phyloP scores from a whole-genome alignment of 768 basidiomycete genomes.

The Saitozyma sp. region DNA sequence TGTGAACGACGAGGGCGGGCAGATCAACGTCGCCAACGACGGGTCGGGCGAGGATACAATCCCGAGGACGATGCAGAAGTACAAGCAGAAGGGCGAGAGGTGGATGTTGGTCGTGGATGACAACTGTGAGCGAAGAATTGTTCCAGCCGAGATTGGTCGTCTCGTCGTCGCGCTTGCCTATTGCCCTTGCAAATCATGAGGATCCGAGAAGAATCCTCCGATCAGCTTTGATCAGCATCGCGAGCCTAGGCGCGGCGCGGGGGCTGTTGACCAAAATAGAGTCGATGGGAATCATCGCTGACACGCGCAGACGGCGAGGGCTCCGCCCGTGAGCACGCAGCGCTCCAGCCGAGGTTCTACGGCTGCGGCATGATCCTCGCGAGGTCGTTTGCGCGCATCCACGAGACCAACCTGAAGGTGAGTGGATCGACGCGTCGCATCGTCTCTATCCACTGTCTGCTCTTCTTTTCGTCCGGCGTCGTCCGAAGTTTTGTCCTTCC shows the following conservation, averaged over 20 bases:
- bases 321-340: conserved; percentile 95
- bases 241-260: too few relatives aligned
- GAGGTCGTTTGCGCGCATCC: conserved; percentile 93
- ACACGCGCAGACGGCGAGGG: conserved; percentile 75
- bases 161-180: too few relatives aligned
- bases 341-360: conserved; percentile 92
- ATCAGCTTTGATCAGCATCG: too few relatives aligned
- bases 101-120: conserved; percentile 96
- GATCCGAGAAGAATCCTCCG: too few relatives aligned
- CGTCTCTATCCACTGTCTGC: neutral
- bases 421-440: conserved; percentile 21
- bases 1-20: conserved; percentile 89
- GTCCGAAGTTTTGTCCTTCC: neutral
- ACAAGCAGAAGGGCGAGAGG: conserved; percentile 77
- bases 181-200: neutral
- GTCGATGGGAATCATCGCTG: too few relatives aligned
- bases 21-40: conserved; percentile 89
- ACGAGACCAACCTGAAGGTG: conserved; percentile 95
- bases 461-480: conserved; percentile 2
- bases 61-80: conserved; percentile 83
- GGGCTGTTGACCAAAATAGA: too few relatives aligned
- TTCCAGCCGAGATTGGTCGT: neutral
- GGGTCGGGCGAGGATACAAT: conserved; percentile 72
- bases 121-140: conserved; percentile 44
- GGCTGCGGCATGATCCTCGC: conserved; percentile 86